Evolutionary conservation across 208 protist genomes (phyloP), one percentile per base, ranked within the genome.

Genomic region (Ichthyophonus hoferi): DNA sequence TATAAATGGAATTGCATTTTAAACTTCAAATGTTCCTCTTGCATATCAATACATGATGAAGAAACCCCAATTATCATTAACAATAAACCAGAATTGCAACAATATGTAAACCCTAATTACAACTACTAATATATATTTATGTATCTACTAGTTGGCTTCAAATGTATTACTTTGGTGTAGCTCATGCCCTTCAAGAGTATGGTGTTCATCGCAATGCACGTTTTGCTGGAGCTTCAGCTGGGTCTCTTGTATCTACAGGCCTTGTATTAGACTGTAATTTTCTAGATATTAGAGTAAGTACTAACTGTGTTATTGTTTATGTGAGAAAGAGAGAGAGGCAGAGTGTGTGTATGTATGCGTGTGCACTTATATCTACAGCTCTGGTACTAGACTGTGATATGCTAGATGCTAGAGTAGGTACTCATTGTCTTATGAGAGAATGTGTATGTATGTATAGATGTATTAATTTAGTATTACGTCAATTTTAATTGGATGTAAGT

Each of bases 121-220:
- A 7, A 7, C 14, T 67, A 67, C 14, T 67, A 24, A 67, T 24
- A 24, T 7, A 24, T 67, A 67, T 67, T 24, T 24, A 67, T 67
- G 50, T 67, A 67, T 67, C 40, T 40, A 14, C 38, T 40, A 39
- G 83, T 39, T 87, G 83, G 83, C 43, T 87, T 1, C 58, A 87
- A 33, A 87, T 87, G 83, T 87, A 96, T 90, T 94, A 94, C 78
- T 96, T 95, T 90, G 95, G 95, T 34, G 94, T 89, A 1, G 93
- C 93, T 14, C 90, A 95, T 78, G 95, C 95, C 12, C 91, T 96
- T 37, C 90, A 95, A 2, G 90, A 95, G 87, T 91, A 88, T 40
- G 94, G 94, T 35, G 86, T 96, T 24, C 17, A 88, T 40, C 3
- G 37, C 24, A 34, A 76, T 17, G 78, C 58, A 31, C n/a, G 38